Base-by-base conservation (phyloP, 129 eudicot genomes). In the Heracleum sosnowskyi region DNA sequence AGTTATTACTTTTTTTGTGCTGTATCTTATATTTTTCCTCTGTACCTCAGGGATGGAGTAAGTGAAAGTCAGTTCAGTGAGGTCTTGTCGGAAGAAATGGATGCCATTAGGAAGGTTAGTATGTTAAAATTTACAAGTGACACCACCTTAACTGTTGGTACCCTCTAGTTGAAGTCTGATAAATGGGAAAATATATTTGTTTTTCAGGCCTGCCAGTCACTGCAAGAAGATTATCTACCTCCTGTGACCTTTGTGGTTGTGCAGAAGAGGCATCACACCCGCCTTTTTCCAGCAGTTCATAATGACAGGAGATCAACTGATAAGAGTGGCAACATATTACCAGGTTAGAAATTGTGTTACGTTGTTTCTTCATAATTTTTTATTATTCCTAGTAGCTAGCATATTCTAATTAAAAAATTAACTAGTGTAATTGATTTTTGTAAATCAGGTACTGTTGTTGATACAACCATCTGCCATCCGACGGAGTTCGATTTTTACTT, bases 211-310 rank as follows among this genome's bases (percentile, higher is more conserved):
- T 95, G 98, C 60, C 28, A n/a, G 4, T 91, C 98, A 0, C n/a
- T 95, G 73, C 87, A 90, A 70, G 89, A 74, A 57, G 49, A 60
- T 15, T 94, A 94, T 49, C 33, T 88, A 76, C 98, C 98, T 0
- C 89, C 75, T 1, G 84, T 91, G 4, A 91, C 98, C 1, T 94
- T 94, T 77, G 85, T 94, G 36, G 93, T 94, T 0, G 98, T 91
- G 15, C 98, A 94, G 49, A 94, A 94, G 82, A 86, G 98, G 71
- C 98, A 94, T 34, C 98, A 94, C 40, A 94, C 98, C 0, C 91
- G 97, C 7, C 89, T 94, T 36, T 94, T 94, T 42, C 91, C 98
- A 10, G 79, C 60, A 0, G 80, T 40, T 69, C 92, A 91, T 37
- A 37, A 69, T 0, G 91, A 91, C 66, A 75, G 74, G 31, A 78